phyloP scores from a whole-genome alignment of 176 grass and related monocot species.

The Hordeum marinum region DNA sequence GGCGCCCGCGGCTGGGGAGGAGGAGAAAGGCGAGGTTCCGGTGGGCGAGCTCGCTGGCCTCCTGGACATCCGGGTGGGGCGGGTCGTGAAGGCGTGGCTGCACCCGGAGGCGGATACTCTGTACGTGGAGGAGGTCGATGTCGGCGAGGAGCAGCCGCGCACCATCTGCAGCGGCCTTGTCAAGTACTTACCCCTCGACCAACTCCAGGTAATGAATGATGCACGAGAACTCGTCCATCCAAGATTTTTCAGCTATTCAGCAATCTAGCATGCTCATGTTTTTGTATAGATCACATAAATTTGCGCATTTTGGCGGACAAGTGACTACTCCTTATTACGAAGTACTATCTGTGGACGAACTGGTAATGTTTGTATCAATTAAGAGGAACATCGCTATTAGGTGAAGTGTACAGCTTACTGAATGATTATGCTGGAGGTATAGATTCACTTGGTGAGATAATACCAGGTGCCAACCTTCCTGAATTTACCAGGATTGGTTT shows the following conservation, averaged over 20 bases:
- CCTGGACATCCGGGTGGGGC: constrained; percentile 79
- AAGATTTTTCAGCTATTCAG: not conserved
- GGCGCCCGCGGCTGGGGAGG: not conserved
- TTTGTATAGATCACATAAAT: not conserved
- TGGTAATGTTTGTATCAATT: not conserved
- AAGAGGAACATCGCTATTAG: not conserved
- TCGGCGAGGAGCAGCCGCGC: constrained; percentile 74
- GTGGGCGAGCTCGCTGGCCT: constrained; percentile 47
- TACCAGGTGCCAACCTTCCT: not conserved
- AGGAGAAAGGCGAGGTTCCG: constrained; percentile 35
- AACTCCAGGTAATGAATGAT: constrained; percentile 55
- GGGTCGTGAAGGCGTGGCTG: constrained; percentile 75
- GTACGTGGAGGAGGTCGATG: constrained; percentile 89
- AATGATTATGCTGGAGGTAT: not conserved
- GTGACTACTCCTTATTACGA: not conserved
- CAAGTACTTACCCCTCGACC: constrained; percentile 63
- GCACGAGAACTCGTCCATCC: not conserved
- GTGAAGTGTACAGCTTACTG: not conserved
- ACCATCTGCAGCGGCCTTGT: constrained; percentile 96
- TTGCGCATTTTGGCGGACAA: not conserved
- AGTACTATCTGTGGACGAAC: not conserved
- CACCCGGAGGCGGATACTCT: constrained; percentile 86
- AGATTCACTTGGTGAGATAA: not conserved
- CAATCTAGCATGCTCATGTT: not conserved
- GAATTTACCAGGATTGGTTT: not conserved